phyloP scores from a whole-genome alignment of 2,329 filamentous ascomycete species.

The Fusarium clavum region DNA sequence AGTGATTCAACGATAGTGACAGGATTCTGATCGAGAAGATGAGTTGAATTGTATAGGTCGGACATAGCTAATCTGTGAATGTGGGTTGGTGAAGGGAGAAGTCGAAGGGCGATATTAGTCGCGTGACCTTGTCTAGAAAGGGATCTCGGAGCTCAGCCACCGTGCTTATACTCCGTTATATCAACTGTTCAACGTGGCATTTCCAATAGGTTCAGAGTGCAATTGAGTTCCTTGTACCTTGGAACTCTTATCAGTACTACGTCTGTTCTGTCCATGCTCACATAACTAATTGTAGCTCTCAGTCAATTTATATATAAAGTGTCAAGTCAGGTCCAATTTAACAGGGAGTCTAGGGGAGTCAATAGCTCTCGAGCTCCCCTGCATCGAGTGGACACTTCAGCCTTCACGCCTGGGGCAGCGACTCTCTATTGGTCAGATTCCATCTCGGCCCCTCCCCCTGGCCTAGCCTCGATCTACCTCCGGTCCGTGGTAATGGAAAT shows the following conservation, averaged over 20 bases:
- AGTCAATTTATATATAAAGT: neutral
- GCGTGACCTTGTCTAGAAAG: neutral
- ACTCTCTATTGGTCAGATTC: slow-evolving; percentile 8
- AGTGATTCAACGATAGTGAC: neutral
- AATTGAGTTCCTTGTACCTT: neutral
- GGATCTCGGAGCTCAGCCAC: neutral
- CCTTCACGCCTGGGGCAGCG: neutral
- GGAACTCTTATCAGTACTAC: neutral
- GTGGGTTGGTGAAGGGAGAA: neutral
- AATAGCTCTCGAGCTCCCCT: slow-evolving; percentile 26
- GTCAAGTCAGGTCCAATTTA: neutral
- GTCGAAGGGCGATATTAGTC: neutral
- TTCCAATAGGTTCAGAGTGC: no score
- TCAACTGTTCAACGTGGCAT: neutral
- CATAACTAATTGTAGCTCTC: neutral
- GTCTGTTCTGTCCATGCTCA: no score
- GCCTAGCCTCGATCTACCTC: slow-evolving; percentile 11
- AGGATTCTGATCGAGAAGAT: neutral
- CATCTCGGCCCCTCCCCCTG: slow-evolving; percentile 15
- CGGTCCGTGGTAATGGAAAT: neutral
- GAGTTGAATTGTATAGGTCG: neutral
- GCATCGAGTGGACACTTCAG: slow-evolving; percentile 16
- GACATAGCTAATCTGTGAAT: neutral
- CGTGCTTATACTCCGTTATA: neutral
- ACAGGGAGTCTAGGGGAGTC: slow-evolving; percentile 3